A percentile compares a stretch with the other conserved stretches of the same genome.
Evolutionary conservation across 805 yeast species (phyloP).

Genomic region (Brettanomyces nanus): DNA sequence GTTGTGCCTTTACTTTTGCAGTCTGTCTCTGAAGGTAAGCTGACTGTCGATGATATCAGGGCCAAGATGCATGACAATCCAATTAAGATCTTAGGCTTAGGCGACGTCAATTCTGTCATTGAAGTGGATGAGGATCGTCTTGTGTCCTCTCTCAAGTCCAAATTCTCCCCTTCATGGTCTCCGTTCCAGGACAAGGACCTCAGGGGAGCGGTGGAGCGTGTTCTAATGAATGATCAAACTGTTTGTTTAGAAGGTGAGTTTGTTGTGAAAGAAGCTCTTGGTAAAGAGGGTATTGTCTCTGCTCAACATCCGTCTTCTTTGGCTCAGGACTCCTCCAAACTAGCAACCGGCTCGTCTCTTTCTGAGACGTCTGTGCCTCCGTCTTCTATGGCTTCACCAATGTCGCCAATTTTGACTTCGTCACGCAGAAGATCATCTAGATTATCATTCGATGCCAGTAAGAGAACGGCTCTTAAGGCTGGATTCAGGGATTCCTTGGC

Average conservation of each 20-base stretch:
- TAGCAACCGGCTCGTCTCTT: conserved; percentile 1
- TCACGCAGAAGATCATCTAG: conserved; percentile 37
- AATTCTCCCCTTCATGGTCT: conserved; percentile 38
- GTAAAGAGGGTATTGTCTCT: conserved; percentile 45
- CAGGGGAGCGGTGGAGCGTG: conserved; percentile 85
- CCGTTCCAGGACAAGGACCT: conserved; percentile 47
- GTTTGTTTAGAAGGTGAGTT: conserved; percentile 79
- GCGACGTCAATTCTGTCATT: conserved; percentile 69
- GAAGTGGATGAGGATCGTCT: conserved; percentile 79
- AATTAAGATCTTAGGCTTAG: conserved; percentile 69
- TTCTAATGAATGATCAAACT: conserved; percentile 67
- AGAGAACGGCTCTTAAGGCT: conserved; percentile 28
- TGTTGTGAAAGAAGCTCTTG: conserved; percentile 50
- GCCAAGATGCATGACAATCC: conserved; percentile 75
- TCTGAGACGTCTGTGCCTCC: conserved; percentile 20
- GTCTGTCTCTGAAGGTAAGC: conserved; percentile 67
- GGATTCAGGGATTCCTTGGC: conserved; percentile 21
- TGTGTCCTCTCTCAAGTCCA: conserved; percentile 31
- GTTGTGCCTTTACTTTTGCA: conserved; percentile 73
- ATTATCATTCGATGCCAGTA: conserved; percentile 40
- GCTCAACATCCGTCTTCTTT: conserved; percentile 34
- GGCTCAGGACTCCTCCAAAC: conserved; percentile 4
- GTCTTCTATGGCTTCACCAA: conserved; percentile 23
- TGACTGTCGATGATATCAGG: conserved; percentile 67
- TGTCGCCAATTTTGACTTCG: conserved; percentile 13